Base-by-base conservation (phyloP, 2,329 filamentous ascomycete genomes). In the Colletotrichum eleusines region DNA sequence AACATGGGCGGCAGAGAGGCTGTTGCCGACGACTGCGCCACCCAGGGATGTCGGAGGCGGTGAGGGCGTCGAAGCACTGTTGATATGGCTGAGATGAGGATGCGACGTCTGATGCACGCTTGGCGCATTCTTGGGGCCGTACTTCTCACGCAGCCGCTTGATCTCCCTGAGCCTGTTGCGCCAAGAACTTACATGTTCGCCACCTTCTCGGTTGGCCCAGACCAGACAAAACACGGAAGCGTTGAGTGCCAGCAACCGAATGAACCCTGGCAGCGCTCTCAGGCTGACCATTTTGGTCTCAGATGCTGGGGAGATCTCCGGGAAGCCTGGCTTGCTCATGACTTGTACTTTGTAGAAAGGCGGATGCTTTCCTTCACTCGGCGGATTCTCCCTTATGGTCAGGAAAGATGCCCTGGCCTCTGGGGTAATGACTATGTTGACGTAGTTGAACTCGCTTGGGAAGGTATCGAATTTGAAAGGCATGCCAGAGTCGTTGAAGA, bases 401-500 rank as follows among this genome's bases (percentile, higher is more conserved):
- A 94, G 87, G 77, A 95, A 95, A 2, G 91, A 92, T 3, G 90
- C 90, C 50, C 91, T 88, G 5, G 94, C 95, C 72, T 95, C 93
- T 0, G 96, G 96, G 2, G 93, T 94, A 77, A 99, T 95, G 75
- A 98, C 92, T 76, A 99, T 98, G 79, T 98, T 94, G 78, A 99
- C 94, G 77, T 93, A 97, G 78, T 98, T 98, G 85, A 99, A 97
- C 68, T 95, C 92, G 0, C 94, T 97, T 0, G 94, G 94, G 76
- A 99, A 97, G 0, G 94, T 97, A 78, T 97, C 90, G 78, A 97
- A 97, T 64, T 89, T 88, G 83, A 97, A 98, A 0, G 93, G 92
- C 58, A 91, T 81, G n/a, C 96, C 95, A 2, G 95, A 98, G 77
- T 97, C 94, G 79, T 99, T 99, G 86, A 97, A 99, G 69, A 99